Evolutionary conservation across 225 moss, liverwort and hornwort genomes (phyloP), one percentile per base, ranked within the genome.

Genomic region (Bryoerythrophyllum caledonicum): DNA sequence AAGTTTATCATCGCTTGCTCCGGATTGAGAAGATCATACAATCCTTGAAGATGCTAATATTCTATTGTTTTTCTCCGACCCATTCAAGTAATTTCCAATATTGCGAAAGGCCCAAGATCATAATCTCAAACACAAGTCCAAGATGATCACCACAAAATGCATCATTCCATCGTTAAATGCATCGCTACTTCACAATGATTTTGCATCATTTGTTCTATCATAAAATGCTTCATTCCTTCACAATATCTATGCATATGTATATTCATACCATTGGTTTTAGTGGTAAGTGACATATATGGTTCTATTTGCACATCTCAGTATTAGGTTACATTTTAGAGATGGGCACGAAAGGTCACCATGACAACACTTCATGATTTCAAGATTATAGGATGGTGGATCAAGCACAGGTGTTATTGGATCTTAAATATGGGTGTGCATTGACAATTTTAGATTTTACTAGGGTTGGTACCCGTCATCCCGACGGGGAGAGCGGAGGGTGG

Each of bases 251-350:
- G 19, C 41, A 27, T 14, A 14, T 11, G n/a, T n/a, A 21, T 52
- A 2, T 30, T 67, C 16, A 53, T 8, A 60, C 2, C 2, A 27
- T 30, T 0, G 38, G 13, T 30, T 48, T 37, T 0, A 0, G 3
- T 2, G 2, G 4, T 16, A 9, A 20, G 17, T 27, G 8, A 63
- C 19, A 2, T 4, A 8, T 1, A 8, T 1, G 0, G 0, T 38
- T 57, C 16, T 25, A 6, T 56, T 7, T 57, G 57, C 24, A 70
- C 55, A 38, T 38, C 9, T 5, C 10, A 38, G 10, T 38, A 38
- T 38, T 1, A 38, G 38, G 10, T 38, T 9, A 10, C 9, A 9
- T 38, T 38, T 1, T 38, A 38, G 10, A 38, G 1, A 38, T 38
- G 38, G 38, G 9, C 38, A 38, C 8, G 38, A 38, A 38, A 38